A percentile compares a stretch with the other conserved stretches of the same genome.
phyloP scores from a whole-genome alignment of 192 early-diverging fungal species.

The Backusella luteola region DNA sequence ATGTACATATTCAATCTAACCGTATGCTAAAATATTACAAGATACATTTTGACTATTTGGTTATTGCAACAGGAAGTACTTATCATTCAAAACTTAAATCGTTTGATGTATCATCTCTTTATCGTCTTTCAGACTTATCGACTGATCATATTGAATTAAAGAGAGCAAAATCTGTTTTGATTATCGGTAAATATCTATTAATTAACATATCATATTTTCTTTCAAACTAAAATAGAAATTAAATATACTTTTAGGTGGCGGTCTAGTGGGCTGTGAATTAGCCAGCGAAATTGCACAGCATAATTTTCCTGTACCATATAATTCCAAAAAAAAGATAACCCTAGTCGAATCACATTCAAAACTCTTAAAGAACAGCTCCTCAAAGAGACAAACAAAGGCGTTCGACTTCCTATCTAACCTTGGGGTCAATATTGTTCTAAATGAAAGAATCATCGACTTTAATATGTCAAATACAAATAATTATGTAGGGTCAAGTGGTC shows the following conservation, averaged over 20 bases:
- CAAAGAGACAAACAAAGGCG: conserved; percentile 12
- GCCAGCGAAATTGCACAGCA: conserved; percentile 34
- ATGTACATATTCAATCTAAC: neutral
- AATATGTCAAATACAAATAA: conserved; percentile 8
- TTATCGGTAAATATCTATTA: conserved; percentile 15
- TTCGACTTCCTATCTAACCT: conserved; percentile 19
- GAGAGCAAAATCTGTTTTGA: conserved; percentile 23
- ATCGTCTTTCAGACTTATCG: conserved; percentile 27
- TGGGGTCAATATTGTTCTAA: conserved; percentile 27
- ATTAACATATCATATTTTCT: neutral
- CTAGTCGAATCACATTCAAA: conserved; percentile 25
- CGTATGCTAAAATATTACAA: neutral
- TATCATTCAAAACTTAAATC: conserved; percentile 35
- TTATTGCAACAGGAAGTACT: conserved; percentile 35
- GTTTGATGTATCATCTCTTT: conserved; percentile 30
- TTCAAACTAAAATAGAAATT: neutral
- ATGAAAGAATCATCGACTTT: conserved; percentile 32
- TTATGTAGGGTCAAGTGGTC: conserved; percentile 29
- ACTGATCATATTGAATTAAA: conserved; percentile 18
- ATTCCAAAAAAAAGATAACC: conserved; percentile 25
- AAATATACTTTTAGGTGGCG: conserved; percentile 31
- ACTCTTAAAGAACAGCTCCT: conserved; percentile 19
- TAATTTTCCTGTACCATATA: conserved; percentile 2
- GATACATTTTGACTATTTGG: conserved; percentile 38
- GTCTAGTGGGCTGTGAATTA: conserved; percentile 49